Base-by-base conservation (phyloP, 768 basidiomycete species). In the Tulasnella sp. region DNA sequence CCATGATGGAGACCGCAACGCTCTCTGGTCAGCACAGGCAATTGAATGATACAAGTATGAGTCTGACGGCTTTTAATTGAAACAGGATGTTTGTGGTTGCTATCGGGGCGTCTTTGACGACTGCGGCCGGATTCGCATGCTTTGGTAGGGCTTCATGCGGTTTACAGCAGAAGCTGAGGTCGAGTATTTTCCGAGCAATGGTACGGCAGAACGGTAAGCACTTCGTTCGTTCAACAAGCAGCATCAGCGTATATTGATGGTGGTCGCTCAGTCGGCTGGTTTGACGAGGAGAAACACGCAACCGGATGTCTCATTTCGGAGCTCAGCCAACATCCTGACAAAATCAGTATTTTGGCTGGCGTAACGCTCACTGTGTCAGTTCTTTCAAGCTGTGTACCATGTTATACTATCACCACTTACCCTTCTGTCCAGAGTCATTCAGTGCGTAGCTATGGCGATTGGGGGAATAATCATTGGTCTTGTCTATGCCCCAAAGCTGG, bases 301-400 rank as follows among this genome's bases (percentile, higher is more conserved):
- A 93, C 95, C 11, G 97, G 97, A 80, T 88, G 90, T 69, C 88
- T 98, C 78, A 97, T 95, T 3, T 90, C 94, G 0, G 88, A 87
- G 78, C 87, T 99, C 72, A 92, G 94, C 79, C 95, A 97, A 79
- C 93, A 94, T 84, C 93, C 97, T 2, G 94, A 96, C 83, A 97
- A 97, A 84, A 90, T 98, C 82, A 92, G 92, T 79, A 95, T 96
- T 84, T 88, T 97, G 73, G 94, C 94, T 79, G 96, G 96, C 78
- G 88, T 94, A 79, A 97, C 97, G 3, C 89, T 96, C 50, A 94
- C 98, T 83, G 88, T 97, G 37, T 37, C 37, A 37, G 37, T 6
- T 37, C 37, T 37, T 37, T 6, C 37, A 37, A 37, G 6, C 37
- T 37, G 37, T 6, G 2, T 37, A 6, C 6, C 37, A 37, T 37